Evolutionary conservation across 331 rosid genomes (phyloP).

Genomic region (Malus hybrid): DNA sequence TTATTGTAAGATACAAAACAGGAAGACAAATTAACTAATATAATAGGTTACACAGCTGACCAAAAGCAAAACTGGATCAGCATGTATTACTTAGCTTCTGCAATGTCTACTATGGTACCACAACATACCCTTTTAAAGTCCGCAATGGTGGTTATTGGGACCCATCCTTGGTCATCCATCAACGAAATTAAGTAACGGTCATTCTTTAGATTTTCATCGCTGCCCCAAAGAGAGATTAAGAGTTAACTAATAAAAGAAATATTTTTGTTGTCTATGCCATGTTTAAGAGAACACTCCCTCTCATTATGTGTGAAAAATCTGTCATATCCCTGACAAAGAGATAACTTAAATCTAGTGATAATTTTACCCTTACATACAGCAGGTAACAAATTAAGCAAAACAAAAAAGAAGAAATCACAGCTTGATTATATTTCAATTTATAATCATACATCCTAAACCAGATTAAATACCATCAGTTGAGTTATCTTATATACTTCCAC

Average conservation of each 20-base stretch:
- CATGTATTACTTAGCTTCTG: neutral
- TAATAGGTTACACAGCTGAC: neutral
- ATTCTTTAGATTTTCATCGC: constrained; percentile 86
- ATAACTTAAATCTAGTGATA: neutral
- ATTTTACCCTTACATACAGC: neutral
- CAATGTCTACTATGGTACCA: constrained; percentile 1
- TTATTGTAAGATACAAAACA: neutral
- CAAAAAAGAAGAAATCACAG: neutral
- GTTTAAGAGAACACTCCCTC: neutral
- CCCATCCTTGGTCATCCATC: constrained; percentile 99
- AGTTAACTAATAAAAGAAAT: neutral
- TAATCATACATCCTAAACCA: neutral
- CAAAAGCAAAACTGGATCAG: neutral
- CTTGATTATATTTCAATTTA: neutral
- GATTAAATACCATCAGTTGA: neutral
- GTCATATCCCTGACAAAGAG: neutral
- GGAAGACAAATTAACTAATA: neutral
- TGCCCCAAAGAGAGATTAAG: constrained; percentile 48
- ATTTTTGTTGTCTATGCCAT: neutral
- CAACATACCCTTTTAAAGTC: constrained; percentile 83
- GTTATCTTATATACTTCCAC: neutral
- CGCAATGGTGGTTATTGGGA: constrained; percentile 60
- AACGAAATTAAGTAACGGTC: constrained; percentile 66
- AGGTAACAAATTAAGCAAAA: neutral
- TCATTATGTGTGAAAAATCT: neutral